phyloP scores from a whole-genome alignment of 768 basidiomycete species.

The Gloeopeniophorella convolvens region DNA sequence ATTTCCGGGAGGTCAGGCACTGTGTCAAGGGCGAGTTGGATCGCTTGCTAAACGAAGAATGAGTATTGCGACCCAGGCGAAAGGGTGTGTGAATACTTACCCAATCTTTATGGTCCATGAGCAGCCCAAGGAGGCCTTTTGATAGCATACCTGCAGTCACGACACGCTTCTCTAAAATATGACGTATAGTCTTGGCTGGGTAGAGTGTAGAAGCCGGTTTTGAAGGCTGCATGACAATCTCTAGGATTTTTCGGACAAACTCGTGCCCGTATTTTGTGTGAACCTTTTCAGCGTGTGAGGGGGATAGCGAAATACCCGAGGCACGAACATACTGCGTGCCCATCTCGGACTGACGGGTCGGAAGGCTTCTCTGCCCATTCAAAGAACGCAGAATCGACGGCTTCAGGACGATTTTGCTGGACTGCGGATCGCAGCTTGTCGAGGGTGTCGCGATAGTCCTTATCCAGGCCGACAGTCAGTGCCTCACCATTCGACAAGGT shows the following conservation, averaged over 20 bases:
- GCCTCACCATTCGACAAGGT: conserved; percentile 5
- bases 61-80: not conserved
- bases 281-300: not conserved
- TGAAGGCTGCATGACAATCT: conserved; percentile 40
- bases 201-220: conserved; percentile 32
- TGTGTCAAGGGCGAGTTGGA: conserved; percentile 44
- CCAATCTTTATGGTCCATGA: conserved; percentile 62
- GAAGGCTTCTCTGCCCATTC: conserved; percentile 42
- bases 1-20: conserved; percentile 62
- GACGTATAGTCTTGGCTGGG: conserved; percentile 48
- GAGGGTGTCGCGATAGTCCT: conserved; percentile 31
- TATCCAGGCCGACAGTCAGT: conserved; percentile 17
- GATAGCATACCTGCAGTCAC: conserved; percentile 59
- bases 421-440: conserved; percentile 36
- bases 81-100: conserved; percentile 31
- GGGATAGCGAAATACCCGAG: not conserved
- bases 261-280: conserved; percentile 33
- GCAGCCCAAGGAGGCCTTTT: conserved; percentile 46
- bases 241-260: conserved; percentile 56
- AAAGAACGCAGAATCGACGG: conserved; percentile 54
- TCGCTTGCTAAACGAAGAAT: conserved; percentile 24
- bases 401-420: conserved; percentile 38
- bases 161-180: conserved; percentile 49
- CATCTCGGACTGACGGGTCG: not conserved
- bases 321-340: not conserved